Percentiles rank a stretch among this genome's conserved stretches.
Conservation (phyloP, 495 filamentous ascomycete genomes). For the Xylaria cubensis region DNA sequence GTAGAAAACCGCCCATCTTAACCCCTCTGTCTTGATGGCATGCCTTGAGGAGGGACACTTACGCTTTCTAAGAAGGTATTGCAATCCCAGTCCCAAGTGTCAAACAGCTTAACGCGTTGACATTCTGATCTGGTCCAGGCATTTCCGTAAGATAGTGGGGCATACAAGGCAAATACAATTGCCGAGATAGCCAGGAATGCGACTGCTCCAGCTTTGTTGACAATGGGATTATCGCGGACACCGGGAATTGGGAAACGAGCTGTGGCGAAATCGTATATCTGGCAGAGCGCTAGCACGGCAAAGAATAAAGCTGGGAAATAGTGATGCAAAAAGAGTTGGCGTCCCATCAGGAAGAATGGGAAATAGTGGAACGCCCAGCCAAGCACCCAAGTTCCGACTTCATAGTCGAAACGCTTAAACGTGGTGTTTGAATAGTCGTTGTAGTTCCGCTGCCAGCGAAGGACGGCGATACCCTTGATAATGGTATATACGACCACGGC, state of each 20-base stretch:
- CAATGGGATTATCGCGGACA: constrained; percentile 70
- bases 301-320: constrained; percentile 97
- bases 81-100: constrained; percentile 96
- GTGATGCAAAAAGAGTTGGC: constrained; percentile 96
- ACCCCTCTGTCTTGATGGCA: constrained; percentile 43
- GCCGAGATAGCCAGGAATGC: constrained; percentile 74
- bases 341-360: constrained; percentile 97
- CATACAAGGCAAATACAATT: constrained; percentile 80
- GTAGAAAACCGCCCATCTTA: constrained; percentile 20
- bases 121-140: constrained; percentile 90
- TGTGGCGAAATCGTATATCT: constrained; percentile 83
- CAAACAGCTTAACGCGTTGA: constrained; percentile 83
- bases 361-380: constrained; percentile 98
- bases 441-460: constrained; percentile 93
- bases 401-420: constrained; percentile 97
- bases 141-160: constrained; percentile 91
- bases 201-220: constrained; percentile 74
- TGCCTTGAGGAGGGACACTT: constrained; percentile 58
- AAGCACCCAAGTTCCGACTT: constrained; percentile 86
- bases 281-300: constrained; percentile 85
- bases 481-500: constrained; percentile 77
- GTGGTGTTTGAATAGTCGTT: constrained; percentile 78
- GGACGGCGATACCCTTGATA: constrained; percentile 86
- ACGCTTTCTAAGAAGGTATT: constrained; percentile 88
- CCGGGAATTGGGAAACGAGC: constrained; percentile 71